Base-by-base conservation (phyloP, 2,329 filamentous ascomycete species). In the Curvularia spicifera region DNA sequence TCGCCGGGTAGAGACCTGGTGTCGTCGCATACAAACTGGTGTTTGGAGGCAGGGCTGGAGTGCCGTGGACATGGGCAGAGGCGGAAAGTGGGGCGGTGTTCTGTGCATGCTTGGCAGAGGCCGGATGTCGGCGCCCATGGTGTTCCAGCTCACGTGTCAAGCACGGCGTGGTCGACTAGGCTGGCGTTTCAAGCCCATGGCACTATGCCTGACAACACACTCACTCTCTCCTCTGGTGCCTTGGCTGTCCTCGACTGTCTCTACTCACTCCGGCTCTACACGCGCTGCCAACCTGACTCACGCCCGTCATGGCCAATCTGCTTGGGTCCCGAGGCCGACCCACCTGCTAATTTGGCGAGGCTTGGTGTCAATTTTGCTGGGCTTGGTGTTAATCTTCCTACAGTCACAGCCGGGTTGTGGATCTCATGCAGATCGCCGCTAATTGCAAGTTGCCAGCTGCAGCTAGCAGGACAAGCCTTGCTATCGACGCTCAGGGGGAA, bases 381-480 rank as follows among this genome's bases (percentile, higher is more conserved):
- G 37, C 55, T 54, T 54, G 42, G 51, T 54, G 24, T 26, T 37
- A 54, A 54, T 49, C 20, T 45, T 44, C 37, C 18, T 12, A 44
- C 42, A 44, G 13, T 44, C 26, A 8, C 28, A 31, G 50, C n/a
- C 51, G 28, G 20, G 24, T 42, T 46, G 47, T 53, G 42, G 29
- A 20, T 40, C 45, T 54, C 53, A 54, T 45, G 51, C 55, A 31
- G 55, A 57, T 54, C 55, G 24, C 42, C 51, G 37, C 50, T 53
- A 53, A 51, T 33, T 46, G 10, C 39, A 52, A 4, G 40, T 39
- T 28, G 13, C 45, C 37, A 26, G 35, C 57, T 22, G 51, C 53
- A 31, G 49, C 57, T 60, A 60, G 44, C 28, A 46, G 48, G 45
- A 56, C 57, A 63, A 60, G 53, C 53, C 42, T 60, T 33, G 24